A percentile compares a stretch with the other conserved stretches of the same genome.
Conservation (phyloP, 768 basidiomycete genomes). For the Chalciporus piperatus region DNA sequence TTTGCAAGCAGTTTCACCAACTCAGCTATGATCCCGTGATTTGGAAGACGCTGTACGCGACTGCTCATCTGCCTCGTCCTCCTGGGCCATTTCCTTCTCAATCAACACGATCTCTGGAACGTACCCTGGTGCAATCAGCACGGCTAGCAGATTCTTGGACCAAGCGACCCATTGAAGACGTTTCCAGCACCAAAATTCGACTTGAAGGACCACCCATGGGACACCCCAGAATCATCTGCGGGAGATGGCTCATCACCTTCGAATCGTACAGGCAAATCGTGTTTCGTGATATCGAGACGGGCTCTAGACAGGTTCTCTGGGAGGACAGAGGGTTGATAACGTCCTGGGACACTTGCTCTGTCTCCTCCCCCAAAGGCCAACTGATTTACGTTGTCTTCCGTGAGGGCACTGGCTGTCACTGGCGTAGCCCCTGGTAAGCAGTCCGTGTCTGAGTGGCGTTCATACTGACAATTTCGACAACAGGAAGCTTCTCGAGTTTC, state of each 20-base stretch:
- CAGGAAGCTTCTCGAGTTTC: constrained; percentile 4
- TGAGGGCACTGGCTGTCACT: not conserved
- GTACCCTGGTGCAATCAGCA: constrained; percentile 3
- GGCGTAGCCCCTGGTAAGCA: not conserved
- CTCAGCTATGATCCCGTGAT: constrained; percentile 1
- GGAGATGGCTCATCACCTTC: constrained; percentile 6
- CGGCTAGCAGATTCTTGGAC: constrained; percentile 5
- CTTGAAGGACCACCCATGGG: not conserved
- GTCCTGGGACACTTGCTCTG: not conserved
- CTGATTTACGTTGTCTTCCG: not conserved
- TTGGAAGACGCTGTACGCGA: constrained; percentile 8
- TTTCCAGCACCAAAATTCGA: constrained; percentile 1
- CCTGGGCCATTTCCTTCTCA: constrained; percentile 10
- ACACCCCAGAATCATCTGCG: constrained; percentile 2
- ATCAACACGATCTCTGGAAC: constrained; percentile 6
- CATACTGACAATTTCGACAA: too few species aligned
- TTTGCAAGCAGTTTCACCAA: constrained; percentile 3
- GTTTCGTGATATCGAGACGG: not conserved
- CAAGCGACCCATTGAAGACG: constrained; percentile 1
- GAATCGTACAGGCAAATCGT: constrained; percentile 1
- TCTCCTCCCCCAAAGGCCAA: not conserved
- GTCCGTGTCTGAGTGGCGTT: not conserved
- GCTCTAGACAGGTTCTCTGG: constrained; percentile 1
- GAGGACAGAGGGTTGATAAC: not conserved
- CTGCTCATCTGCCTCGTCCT: constrained; percentile 1